Evolutionary conservation across 768 basidiomycete species (phyloP), one percentile per base, ranked within the genome.

Genomic region (Solioccasus polychromus): DNA sequence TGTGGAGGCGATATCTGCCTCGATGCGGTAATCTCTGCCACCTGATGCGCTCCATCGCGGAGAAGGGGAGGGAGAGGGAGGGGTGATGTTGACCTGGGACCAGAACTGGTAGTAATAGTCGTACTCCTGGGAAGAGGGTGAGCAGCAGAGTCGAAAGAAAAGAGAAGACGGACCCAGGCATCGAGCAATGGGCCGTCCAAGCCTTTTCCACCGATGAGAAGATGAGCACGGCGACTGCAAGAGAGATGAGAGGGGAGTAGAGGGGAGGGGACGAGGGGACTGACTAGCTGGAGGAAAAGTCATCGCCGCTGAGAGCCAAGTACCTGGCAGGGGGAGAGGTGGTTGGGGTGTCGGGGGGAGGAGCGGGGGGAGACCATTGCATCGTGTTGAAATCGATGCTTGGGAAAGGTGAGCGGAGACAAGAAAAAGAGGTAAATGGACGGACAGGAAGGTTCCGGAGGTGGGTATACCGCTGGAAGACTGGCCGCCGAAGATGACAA

Each of bases 201-300:
- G 37, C 71, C 83, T 63, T 75, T 78, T 22, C 89, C 89, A 18
- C 88, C 89, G 39, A 85, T 75, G 14, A 92, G 68, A 25, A 91
- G 68, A 59, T 90, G 85, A 20, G 81, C 85, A 44, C 77, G 76
- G 31, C 89, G 88, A 60, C 87, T 89, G 51, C 29, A 51, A n/a
- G 31, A 48, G 41, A 30, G 43, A n/a, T 31, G 36, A 64, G 45
- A 49, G 62, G 29, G 32, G 6, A 15, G 15, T 44, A 42, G 48
- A 58, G 46, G 53, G 47, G 28, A 35, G 34, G 47, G 36, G 28
- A 26, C 15, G 1, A 36, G 40, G 23, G 23, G 31, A 76, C 86
- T 54, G 46, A 88, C 88, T 90, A 86, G 84, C 83, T 91, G 10
- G 87, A 85, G 35, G 87, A 88, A 51, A 77, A 78, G 68, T 91